Percentiles rank a stretch among this genome's conserved stretches.
phyloP scores from a whole-genome alignment of 345 rosid genomes.

The Pseudoturritis turrita region DNA sequence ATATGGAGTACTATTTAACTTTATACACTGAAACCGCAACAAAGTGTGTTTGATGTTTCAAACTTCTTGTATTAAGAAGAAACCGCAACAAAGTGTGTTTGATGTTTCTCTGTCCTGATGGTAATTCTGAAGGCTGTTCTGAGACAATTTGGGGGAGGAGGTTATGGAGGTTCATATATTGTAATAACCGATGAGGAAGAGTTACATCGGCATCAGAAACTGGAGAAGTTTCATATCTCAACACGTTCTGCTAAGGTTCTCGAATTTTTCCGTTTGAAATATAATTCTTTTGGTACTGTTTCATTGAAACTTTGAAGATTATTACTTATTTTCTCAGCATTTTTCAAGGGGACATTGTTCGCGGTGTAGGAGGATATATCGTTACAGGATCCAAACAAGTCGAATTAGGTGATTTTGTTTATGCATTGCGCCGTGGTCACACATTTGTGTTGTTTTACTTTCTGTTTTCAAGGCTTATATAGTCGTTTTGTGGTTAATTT shows the following conservation, averaged over 20 bases:
- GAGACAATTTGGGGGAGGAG: conserved; percentile 88
- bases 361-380: conserved; percentile 87
- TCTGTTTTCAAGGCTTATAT: not conserved
- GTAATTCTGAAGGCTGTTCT: conserved; percentile 62
- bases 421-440: not conserved
- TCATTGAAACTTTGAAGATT: not conserved
- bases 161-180: conserved; percentile 75
- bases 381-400: conserved; percentile 86
- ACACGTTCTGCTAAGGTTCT: conserved; percentile 92
- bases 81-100: not conserved
- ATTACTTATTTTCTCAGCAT: conserved; percentile 49
- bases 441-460: not conserved
- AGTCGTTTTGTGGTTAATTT: not conserved
- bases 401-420: conserved; percentile 59
- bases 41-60: too few species aligned
- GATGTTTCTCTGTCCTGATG: not conserved
- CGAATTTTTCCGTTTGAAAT: not conserved
- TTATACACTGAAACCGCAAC: too few species aligned
- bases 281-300: not conserved
- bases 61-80: too few species aligned
- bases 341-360: conserved; percentile 89
- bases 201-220: conserved; percentile 72
- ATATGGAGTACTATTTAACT: too few species aligned
- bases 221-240: conserved; percentile 87
- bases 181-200: conserved; percentile 70